Base-by-base conservation (phyloP, 495 filamentous ascomycete genomes). In the Aspergillus kassunensis region DNA sequence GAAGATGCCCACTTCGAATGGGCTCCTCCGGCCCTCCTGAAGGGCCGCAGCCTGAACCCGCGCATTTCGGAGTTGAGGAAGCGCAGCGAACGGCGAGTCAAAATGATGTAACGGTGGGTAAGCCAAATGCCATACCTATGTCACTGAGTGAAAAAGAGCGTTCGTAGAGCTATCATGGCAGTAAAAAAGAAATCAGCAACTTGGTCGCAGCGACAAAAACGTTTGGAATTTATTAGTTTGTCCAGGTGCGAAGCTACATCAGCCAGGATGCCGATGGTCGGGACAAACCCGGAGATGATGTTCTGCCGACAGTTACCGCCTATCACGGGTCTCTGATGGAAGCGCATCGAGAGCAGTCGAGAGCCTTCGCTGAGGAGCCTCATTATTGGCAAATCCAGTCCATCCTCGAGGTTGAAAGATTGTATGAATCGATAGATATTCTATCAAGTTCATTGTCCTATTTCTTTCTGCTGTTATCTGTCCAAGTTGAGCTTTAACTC, bases 311-410 rank as follows among this genome's bases (percentile, higher is more conserved):
- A 6, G n/a, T 30, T 54, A 66, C 68, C 69, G 65, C 66, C 65
- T 49, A 44, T 20, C 41, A 45, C 13, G 30, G 41, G 49, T 52
- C 13, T 51, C 31, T 49, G 60, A 40, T 73, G 51, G 65, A 73
- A 71, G 57, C 59, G 54, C 31, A 56, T 72, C 61, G 67, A 72
- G 64, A 66, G 65, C 65, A 35, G 55, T 72, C 61, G 67, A 72
- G 64, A 65, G 67, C 65, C 65, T 56, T 71, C 40, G 59, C 66
- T 63, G 31, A 10, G 31, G 27, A 45, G 18, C 39, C 21, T 19
- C 9, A 7, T 31, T 31, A 23, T 42, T 42, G 30, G 27, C 20
- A 24, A 8, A 20, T 34, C 25, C 29, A n/a, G 43, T 33, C 27
- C 7, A 21, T n/a, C 24, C 16, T 21, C 20, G 30, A 15, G 12